These are phyloP conservation scores for Luffa aegyptiaca DNA, from an alignment of 306 rosid genomes.

Conservation along the genomic window DNA sequence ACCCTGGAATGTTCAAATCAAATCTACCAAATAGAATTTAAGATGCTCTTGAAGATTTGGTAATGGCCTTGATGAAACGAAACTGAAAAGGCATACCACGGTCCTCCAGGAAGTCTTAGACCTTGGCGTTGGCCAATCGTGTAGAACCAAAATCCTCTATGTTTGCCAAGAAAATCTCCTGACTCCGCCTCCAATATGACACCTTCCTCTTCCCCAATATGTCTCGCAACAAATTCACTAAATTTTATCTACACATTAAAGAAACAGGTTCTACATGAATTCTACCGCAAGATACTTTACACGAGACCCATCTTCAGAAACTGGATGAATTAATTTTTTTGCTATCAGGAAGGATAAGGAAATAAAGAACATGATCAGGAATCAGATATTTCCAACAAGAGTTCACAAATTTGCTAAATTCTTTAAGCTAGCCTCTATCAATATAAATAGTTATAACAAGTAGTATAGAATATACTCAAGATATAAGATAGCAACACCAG, in stretches of 20 bases:
- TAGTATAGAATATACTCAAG: neutral
- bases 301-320: neutral
- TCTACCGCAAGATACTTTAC: neutral
- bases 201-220: conserved; percentile 87
- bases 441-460: neutral
- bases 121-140: conserved; percentile 97
- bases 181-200: conserved; percentile 89
- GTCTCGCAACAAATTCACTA: conserved; percentile 82
- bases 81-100: conserved; percentile 49
- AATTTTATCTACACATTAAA: conserved; percentile 57
- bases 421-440: neutral
- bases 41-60: neutral
- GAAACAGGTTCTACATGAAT: conserved; percentile 2
- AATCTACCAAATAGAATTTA: neutral
- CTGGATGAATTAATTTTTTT: neutral
- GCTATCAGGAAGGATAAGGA: neutral
- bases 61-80: neutral
- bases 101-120: conserved; percentile 79
- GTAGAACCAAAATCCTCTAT: conserved; percentile 90
- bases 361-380: neutral
- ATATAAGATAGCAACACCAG: neutral
- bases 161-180: conserved; percentile 87
- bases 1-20: neutral
- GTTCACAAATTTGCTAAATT: neutral
- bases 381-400: neutral